Evolutionary conservation across 2,329 filamentous ascomycete species (phyloP).

Genomic region (Fusarium pseudoanthophilum): DNA sequence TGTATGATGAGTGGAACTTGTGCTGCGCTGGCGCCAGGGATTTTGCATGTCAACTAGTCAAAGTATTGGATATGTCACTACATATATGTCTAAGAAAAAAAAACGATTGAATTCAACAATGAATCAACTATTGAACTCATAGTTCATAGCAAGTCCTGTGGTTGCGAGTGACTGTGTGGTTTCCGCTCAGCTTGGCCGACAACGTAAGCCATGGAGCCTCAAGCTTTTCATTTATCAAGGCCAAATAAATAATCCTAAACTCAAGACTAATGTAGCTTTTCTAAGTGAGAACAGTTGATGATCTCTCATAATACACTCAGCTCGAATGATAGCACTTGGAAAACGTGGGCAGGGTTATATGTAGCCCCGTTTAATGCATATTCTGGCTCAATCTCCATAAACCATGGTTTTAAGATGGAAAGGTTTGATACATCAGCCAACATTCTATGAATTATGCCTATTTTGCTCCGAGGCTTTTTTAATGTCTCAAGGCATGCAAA

Average conservation of each 20-base stretch:
- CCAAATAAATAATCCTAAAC: not conserved
- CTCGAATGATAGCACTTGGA: not conserved
- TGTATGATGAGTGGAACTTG: slow-evolving; percentile 26
- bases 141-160: not conserved
- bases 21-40: slow-evolving; percentile 23
- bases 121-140: not conserved
- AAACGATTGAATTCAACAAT: slow-evolving; percentile 1
- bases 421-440: not conserved
- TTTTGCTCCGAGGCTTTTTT: slow-evolving; percentile 9
- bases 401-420: not conserved
- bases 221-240: not conserved
- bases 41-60: not conserved
- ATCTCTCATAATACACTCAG: not conserved
- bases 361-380: slow-evolving; percentile 28
- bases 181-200: not conserved
- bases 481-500: not conserved
- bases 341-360: not conserved
- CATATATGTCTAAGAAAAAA: slow-evolving; percentile 1
- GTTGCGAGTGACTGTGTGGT: not conserved
- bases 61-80: not conserved
- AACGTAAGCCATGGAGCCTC: not conserved
- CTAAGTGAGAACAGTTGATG: not conserved
- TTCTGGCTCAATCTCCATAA: not conserved
- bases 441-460: slow-evolving; percentile 24
- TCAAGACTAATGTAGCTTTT: not conserved